phyloP scores from a whole-genome alignment of 345 rosid species.

The Aegle marmelos region DNA sequence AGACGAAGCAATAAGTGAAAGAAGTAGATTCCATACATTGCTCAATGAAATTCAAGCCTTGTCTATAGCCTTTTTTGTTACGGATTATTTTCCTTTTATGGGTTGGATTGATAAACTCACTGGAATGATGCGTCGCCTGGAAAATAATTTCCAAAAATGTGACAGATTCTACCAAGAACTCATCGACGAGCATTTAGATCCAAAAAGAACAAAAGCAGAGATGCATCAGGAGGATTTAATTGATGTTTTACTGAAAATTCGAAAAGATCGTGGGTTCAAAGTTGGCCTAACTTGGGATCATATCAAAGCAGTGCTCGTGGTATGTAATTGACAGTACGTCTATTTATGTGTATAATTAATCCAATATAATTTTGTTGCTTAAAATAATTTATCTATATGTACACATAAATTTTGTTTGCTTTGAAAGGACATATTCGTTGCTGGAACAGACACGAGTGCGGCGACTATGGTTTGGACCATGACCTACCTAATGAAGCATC shows the following conservation, averaged over 20 bases:
- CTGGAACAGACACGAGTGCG: slow-evolving; percentile 28
- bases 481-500: slow-evolving; percentile 35
- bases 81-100: slow-evolving; percentile 27
- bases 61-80: slow-evolving; percentile 18
- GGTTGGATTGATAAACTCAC: slow-evolving; percentile 31
- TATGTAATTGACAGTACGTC: neutral
- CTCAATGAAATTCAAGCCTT: slow-evolving; percentile 26
- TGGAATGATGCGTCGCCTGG: slow-evolving; percentile 28
- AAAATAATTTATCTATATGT: too few species aligned
- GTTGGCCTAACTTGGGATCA: slow-evolving; percentile 38
- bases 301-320: slow-evolving; percentile 55
- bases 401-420: neutral
- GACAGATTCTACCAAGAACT: slow-evolving; percentile 41
- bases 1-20: neutral
- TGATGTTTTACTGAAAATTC: slow-evolving; percentile 35
- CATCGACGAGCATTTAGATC: slow-evolving; percentile 39
- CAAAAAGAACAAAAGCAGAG: neutral
- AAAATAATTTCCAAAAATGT: slow-evolving; percentile 27
- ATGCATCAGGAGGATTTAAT: slow-evolving; percentile 34
- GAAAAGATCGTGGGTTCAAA: slow-evolving; percentile 12
- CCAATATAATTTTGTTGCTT: too few species aligned
- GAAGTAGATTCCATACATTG: slow-evolving; percentile 9
- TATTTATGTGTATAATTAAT: too few species aligned
- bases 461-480: slow-evolving; percentile 31
- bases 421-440: slow-evolving; percentile 29